Evolutionary conservation across 805 yeast genomes (phyloP).

Genomic region (Lachancea dasiensis): DNA sequence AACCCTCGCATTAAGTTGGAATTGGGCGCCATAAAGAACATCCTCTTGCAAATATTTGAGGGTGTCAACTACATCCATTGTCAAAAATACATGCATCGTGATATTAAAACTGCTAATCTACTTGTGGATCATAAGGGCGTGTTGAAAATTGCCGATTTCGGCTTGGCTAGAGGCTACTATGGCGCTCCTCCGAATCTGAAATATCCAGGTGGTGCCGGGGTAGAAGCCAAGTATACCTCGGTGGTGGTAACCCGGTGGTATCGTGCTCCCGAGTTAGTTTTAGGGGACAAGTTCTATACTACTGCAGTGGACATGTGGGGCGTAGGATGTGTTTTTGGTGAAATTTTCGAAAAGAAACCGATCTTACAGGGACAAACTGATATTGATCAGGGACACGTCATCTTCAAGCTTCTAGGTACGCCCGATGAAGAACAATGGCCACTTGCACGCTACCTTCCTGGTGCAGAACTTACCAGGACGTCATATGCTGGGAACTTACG

Average conservation of each 20-base stretch:
- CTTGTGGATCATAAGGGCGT: conserved; percentile 70
- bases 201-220: conserved; percentile 40
- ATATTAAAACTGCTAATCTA: conserved; percentile 94
- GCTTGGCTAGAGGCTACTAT: conserved; percentile 72
- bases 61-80: conserved; percentile 76
- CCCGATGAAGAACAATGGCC: conserved; percentile 63
- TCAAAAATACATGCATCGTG: conserved; percentile 66
- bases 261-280: conserved; percentile 86
- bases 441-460: conserved; percentile 51
- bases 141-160: conserved; percentile 91
- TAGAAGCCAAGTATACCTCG: conserved; percentile 44
- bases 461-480: conserved; percentile 35
- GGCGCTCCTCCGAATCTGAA: conserved; percentile 53
- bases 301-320: conserved; percentile 99
- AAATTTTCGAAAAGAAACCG: conserved; percentile 75
- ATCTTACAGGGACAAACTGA: conserved; percentile 82
- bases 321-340: conserved; percentile 92
- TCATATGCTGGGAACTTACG: conserved; percentile 39
- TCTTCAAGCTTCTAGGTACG: conserved; percentile 77
- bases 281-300: conserved; percentile 82
- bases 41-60: conserved; percentile 67
- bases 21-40: conserved; percentile 71
- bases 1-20: conserved; percentile 62
- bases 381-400: conserved; percentile 75
- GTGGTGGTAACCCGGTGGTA: conserved; percentile 96